These are phyloP conservation scores for Exutisphaerella laricina DNA, from an alignment of 2,329 filamentous ascomycete genomes.

Conservation along the genomic window DNA sequence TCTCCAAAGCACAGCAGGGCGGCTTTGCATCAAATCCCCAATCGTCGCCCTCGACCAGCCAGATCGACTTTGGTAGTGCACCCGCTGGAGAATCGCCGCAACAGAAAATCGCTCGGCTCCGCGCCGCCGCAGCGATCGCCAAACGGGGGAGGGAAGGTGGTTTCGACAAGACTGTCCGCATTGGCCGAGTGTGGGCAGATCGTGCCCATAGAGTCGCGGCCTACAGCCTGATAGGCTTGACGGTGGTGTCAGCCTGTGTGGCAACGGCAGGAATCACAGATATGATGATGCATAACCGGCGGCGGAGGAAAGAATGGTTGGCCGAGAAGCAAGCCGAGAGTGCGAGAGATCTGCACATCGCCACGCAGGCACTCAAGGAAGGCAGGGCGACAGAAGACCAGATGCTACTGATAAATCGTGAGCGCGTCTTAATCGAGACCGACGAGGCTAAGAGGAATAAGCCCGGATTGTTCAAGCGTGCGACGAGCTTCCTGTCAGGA, in stretches of 20 bases:
- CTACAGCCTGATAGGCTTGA: conserved; percentile 55
- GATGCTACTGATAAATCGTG: conserved; percentile 48
- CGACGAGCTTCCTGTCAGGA: conserved; percentile 31
- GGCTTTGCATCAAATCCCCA: conserved; percentile 35
- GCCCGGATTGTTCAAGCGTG: conserved; percentile 34
- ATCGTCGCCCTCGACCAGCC: conserved; percentile 18
- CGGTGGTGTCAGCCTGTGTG: conserved; percentile 55
- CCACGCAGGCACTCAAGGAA: conserved; percentile 38
- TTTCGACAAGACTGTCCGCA: conserved; percentile 50
- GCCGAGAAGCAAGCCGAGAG: conserved; percentile 46
- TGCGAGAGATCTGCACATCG: conserved; percentile 40
- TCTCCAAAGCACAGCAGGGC: conserved; percentile 49
- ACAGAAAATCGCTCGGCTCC: conserved; percentile 49
- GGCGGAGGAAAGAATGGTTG: conserved; percentile 58
- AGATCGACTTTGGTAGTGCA: conserved; percentile 26
- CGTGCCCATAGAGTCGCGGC: conserved; percentile 56
- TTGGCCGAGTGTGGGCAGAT: conserved; percentile 55
- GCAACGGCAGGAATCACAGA: conserved; percentile 61
- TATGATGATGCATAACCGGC: conserved; percentile 62
- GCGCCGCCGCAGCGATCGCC: conserved; percentile 44
- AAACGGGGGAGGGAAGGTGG: conserved; percentile 47
- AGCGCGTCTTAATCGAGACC: conserved; percentile 58
- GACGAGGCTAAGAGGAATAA: conserved; percentile 38
- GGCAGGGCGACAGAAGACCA: conserved; percentile 48
- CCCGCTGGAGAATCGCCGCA: conserved; percentile 46